Evolutionary conservation across 83 land plant species (phyloP), one percentile per base, ranked within the genome.

Genomic region (Picea abies): DNA sequence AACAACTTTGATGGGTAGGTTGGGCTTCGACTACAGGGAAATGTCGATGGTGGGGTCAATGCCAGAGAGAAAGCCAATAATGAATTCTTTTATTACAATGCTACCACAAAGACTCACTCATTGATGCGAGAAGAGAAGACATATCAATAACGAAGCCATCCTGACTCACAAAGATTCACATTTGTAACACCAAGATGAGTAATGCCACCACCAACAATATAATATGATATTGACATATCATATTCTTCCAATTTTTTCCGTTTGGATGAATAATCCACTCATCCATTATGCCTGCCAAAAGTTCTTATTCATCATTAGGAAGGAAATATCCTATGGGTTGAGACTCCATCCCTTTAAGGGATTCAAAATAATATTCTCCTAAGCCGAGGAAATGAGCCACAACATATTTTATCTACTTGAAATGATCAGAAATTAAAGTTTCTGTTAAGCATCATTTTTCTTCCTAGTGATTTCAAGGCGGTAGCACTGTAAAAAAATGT

Each of bases 221-320:
- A 87, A 88, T 96, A 91, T 20, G 76, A 0, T 61, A 86, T 85
- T 1, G 86, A 96, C 23, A 96, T 76, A 88, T 96, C 99, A 87
- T 84, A 91, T 26, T 95, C 98, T 76, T 95, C 99, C 84, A 76
- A 39, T 16, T 96, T 96, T 96, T 79, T 96, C 99, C 8, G 83
- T 39, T 23, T 87, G 90, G 61, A 44, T 69, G 39, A 89, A 86
- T 73, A 86, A 60, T 16, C 84, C 88, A 79, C 62, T 92, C 15
- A 82, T 92, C 95, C 76, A 84, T 82, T 5, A 95, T 79, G 39
- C 96, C 96, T 71, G 99, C 89, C 58, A 96, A 76, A 44, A 96
- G 96, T 26, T 89, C 98, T 62, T 96, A 90, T 78, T 93, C 98
- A 72, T 96, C 97, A 90, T 93, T 95, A 81, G 98, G 98, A 61